Evolutionary conservation across 257 asterid species (phyloP).

Genomic region (Nicotiana undulata): DNA sequence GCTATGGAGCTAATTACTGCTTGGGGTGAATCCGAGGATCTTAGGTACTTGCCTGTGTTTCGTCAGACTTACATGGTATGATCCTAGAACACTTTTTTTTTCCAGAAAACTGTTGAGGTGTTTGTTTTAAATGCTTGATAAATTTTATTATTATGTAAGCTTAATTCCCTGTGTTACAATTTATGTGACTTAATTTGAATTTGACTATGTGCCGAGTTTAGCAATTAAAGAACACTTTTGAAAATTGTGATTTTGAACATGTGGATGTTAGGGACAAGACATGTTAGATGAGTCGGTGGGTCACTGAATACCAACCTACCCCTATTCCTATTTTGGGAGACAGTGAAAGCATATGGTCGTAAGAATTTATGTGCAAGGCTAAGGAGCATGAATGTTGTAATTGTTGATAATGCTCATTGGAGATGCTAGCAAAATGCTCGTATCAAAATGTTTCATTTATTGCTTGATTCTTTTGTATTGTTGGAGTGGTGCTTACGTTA

Average conservation of each 20-base stretch:
- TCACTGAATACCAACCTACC: too few relatives aligned
- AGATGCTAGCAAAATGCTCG: neutral
- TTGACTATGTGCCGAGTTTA: too few relatives aligned
- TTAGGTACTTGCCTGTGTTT: slow-evolving; percentile 77
- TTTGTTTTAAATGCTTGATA: too few relatives aligned
- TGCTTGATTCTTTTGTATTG: neutral
- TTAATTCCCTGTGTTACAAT: too few relatives aligned
- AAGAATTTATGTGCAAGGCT: neutral
- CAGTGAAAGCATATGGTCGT: neutral
- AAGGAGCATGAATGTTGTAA: neutral
- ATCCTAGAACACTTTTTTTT: neutral
- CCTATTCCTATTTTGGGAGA: too few relatives aligned
- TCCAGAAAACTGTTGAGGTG: too few relatives aligned
- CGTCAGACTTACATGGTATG: slow-evolving; percentile 71
- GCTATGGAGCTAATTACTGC: slow-evolving; percentile 80
- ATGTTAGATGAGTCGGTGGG: too few relatives aligned
- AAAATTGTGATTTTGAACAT: too few relatives aligned
- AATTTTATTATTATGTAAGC: too few relatives aligned
- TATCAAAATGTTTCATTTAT: neutral
- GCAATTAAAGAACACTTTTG: too few relatives aligned
- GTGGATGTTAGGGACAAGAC: neutral
- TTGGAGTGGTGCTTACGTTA: neutral
- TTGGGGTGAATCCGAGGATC: slow-evolving; percentile 87
- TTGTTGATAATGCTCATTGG: neutral
- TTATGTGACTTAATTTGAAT: too few relatives aligned